These are phyloP conservation scores for Myxozyma sirexii DNA, from an alignment of 805 yeast species.

Conservation along the genomic window DNA sequence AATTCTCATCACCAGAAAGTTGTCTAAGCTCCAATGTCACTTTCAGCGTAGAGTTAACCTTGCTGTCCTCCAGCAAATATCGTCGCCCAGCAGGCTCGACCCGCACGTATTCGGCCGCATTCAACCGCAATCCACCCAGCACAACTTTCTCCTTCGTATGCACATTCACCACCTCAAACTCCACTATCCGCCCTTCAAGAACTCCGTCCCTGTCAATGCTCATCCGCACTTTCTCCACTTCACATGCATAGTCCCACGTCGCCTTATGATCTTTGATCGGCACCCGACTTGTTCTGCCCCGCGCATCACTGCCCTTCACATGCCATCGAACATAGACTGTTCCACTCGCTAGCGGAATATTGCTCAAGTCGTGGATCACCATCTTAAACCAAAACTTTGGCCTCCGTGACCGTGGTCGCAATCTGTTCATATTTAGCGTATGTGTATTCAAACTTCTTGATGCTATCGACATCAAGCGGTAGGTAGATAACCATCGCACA, in stretches of 20 bases:
- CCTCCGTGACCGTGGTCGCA: slow-evolving; percentile 35
- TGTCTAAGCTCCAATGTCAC: slow-evolving; percentile 18
- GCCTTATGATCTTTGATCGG: slow-evolving; percentile 57
- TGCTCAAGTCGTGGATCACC: slow-evolving; percentile 68
- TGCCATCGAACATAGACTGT: slow-evolving; percentile 65
- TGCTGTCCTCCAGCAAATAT: slow-evolving; percentile 74
- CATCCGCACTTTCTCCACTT: slow-evolving; percentile 47
- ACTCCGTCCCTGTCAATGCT: slow-evolving; percentile 45
- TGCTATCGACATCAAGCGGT: no score
- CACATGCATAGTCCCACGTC: slow-evolving; percentile 50
- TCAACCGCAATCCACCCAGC: slow-evolving; percentile 68
- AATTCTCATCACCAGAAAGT: slow-evolving; percentile 29
- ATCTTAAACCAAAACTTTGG: slow-evolving; percentile 67
- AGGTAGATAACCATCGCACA: no score
- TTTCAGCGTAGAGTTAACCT: slow-evolving; percentile 76
- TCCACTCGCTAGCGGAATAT: slow-evolving; percentile 80
- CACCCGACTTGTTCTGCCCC: slow-evolving; percentile 51
- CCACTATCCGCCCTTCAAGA: slow-evolving; percentile 45
- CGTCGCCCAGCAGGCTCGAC: slow-evolving; percentile 58
- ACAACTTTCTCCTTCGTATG: slow-evolving; percentile 48
- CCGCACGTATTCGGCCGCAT: slow-evolving; percentile 69
- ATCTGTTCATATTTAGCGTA: slow-evolving; percentile 11
- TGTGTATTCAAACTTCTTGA: neutral
- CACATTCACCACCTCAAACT: slow-evolving; percentile 52
- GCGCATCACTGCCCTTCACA: slow-evolving; percentile 56